Evolutionary conservation across 306 rosid species (phyloP).

Genomic region (Leucaena leucocephala): DNA sequence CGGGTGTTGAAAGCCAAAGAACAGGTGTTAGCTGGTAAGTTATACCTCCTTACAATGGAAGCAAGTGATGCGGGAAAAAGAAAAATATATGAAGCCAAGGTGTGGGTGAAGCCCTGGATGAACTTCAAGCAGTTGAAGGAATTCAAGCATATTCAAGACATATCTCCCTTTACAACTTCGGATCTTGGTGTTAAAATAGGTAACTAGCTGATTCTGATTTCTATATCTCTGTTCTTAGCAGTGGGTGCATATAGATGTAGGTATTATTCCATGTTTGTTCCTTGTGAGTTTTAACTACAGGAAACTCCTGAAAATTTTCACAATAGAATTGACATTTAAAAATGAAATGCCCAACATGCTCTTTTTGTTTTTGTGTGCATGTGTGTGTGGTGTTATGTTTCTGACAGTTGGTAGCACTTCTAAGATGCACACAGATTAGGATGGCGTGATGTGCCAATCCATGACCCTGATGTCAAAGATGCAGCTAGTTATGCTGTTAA

Average conservation of each 20-base stretch:
- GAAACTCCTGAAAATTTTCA: not conserved
- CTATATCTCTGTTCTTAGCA: not conserved
- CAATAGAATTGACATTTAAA: not conserved
- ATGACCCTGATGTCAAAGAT: conserved; percentile 47
- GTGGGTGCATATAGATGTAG: not conserved
- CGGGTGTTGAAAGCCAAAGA: conserved; percentile 55
- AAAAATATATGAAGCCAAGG: conserved; percentile 55
- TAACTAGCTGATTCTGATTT: conserved; percentile 26
- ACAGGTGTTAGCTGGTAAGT: conserved; percentile 58
- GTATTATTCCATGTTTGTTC: not conserved
- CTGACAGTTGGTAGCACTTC: conserved; percentile 13
- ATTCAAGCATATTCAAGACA: conserved; percentile 42
- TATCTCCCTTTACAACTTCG: conserved; percentile 36
- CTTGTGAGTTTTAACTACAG: not conserved
- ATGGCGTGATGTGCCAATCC: conserved; percentile 44
- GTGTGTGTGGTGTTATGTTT: conserved; percentile 7
- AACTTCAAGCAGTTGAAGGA: conserved; percentile 59
- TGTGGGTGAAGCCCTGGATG: conserved; percentile 71
- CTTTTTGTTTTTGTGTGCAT: not conserved
- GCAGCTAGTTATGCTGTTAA: conserved; percentile 53
- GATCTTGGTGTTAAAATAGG: conserved; percentile 47
- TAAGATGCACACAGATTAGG: conserved; percentile 41
- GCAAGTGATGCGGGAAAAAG: conserved; percentile 54
- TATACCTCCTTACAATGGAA: conserved; percentile 55
- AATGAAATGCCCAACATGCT: not conserved